Evolutionary conservation across 257 asterid genomes (phyloP), one percentile per base, ranked within the genome.

Genomic region (Gynochthodes officinalis): DNA sequence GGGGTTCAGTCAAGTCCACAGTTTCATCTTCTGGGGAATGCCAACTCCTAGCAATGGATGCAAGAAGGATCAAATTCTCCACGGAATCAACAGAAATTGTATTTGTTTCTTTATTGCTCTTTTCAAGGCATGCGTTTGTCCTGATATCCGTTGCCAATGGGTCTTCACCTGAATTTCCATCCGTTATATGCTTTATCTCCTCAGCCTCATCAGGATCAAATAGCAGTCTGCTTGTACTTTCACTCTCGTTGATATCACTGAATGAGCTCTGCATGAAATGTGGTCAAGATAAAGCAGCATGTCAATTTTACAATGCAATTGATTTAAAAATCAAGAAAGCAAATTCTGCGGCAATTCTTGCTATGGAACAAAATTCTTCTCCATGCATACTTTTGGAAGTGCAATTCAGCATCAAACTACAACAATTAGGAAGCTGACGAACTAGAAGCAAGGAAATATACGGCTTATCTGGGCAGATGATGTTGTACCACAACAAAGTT

Each of bases 1-100:
- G 81, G 23, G 97, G 98, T 70, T 89, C 96, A 16, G 96, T 88
- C 71, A 94, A 73, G 80, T 94, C 97, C 77, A 91, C 93, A n/a
- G 72, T 63, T 75, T 86, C 96, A 16, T 88, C 96, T 4, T 87
- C 96, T 53, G 64, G 78, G 0, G 78, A 33, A 44, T 75, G 79
- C 81, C 88, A 74, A 39, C 76, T 69, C 55, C 79, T 74, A 14
- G 78, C 65, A 69, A 79, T 80, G 28, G 90, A 72, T 59, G 77
- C 39, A 46, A 78, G 75, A 75, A 81, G 81, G 67, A 83, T 78
- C 72, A 85, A 81, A 78, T 79, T 82, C 70, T 85, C 93, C 13
- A 82, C 62, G 59, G 77, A 37, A 52, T 66, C 84, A 12, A 80
- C 64, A 32, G 79, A 61, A 52, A 82, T 68, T 33, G 70, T 74